Conservation (phyloP, 305 asterid species). For the Solanum hybrid region DNA sequence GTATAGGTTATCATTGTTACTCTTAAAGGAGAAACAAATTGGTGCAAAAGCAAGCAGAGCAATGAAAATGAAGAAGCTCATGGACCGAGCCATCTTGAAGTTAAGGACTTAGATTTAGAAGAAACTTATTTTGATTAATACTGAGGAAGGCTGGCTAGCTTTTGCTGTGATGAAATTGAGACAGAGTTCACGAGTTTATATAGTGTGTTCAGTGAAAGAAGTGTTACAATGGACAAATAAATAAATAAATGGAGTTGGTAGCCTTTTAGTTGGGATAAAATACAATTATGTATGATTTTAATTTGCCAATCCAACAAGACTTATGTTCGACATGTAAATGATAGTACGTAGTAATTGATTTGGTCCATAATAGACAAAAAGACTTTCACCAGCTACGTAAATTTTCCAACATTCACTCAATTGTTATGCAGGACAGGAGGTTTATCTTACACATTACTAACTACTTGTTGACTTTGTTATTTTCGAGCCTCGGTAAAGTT, state of each 20-base stretch:
- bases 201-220: not conserved
- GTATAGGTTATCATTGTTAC: slow-evolving; percentile 43
- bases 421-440: not conserved
- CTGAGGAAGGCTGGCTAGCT: not conserved
- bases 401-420: not conserved
- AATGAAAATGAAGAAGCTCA: slow-evolving; percentile 28
- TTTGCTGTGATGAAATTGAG: not conserved
- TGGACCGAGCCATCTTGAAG: slow-evolving; percentile 29
- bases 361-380: not conserved
- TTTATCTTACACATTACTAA: not conserved
- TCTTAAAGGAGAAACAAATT: slow-evolving; percentile 36
- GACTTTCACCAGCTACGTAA: not conserved
- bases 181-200: not conserved
- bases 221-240: not conserved
- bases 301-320: not conserved
- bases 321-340: not conserved
- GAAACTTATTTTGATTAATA: not conserved
- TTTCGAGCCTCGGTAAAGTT: not conserved
- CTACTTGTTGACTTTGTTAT: not conserved
- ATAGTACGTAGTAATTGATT: not conserved
- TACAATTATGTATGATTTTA: not conserved
- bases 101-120: not conserved
- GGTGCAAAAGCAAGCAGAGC: slow-evolving; percentile 45
- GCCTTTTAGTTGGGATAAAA: not conserved
- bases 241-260: slow-evolving; percentile 1